Evolutionary conservation across 1,284 basidiomycete genomes (phyloP).

Genomic region (Waitea zeae): DNA sequence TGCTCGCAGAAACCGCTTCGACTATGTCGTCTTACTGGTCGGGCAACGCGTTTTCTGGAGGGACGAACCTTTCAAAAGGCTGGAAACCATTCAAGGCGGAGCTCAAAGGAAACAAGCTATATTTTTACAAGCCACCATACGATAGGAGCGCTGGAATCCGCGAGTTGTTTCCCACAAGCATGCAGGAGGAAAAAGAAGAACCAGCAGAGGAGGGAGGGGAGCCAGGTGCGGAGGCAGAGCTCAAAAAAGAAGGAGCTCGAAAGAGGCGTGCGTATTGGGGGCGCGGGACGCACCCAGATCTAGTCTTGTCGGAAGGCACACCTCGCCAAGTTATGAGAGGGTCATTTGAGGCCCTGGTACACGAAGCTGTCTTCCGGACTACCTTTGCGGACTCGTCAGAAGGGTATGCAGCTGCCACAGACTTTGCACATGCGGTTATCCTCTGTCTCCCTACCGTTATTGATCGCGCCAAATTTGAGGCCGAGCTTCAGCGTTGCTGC

Average conservation of each 20-base stretch:
- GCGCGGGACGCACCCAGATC: constrained; percentile 51
- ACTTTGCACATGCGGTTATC: constrained; percentile 38
- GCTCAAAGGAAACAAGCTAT: constrained; percentile 63
- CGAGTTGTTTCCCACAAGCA: constrained; percentile 49
- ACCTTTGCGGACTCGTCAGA: constrained; percentile 22
- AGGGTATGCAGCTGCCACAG: constrained; percentile 2
- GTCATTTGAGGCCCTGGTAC: constrained; percentile 57
- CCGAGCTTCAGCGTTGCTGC: constrained; percentile 50
- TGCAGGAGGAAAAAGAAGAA: constrained; percentile 20
- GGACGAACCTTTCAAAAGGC: constrained; percentile 41
- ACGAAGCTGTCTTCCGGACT: constrained; percentile 67
- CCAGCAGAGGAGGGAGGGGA: too few species aligned
- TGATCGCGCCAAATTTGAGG: constrained; percentile 39
- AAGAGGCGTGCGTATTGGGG: constrained; percentile 68
- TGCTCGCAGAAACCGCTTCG: constrained; percentile 13
- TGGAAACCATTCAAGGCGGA: constrained; percentile 78
- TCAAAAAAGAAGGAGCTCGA: constrained; percentile 22
- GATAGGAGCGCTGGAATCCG: constrained; percentile 46
- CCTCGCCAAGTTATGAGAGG: constrained; percentile 31
- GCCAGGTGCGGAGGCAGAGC: too few species aligned
- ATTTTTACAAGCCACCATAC: constrained; percentile 66
- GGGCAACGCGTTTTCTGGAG: too few species aligned
- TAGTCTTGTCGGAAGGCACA: constrained; percentile 25
- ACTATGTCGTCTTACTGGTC: too few species aligned
- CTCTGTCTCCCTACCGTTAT: constrained; percentile 39